phyloP scores from a whole-genome alignment of 208 protist genomes.

The Trichomonas vaginalis region DNA sequence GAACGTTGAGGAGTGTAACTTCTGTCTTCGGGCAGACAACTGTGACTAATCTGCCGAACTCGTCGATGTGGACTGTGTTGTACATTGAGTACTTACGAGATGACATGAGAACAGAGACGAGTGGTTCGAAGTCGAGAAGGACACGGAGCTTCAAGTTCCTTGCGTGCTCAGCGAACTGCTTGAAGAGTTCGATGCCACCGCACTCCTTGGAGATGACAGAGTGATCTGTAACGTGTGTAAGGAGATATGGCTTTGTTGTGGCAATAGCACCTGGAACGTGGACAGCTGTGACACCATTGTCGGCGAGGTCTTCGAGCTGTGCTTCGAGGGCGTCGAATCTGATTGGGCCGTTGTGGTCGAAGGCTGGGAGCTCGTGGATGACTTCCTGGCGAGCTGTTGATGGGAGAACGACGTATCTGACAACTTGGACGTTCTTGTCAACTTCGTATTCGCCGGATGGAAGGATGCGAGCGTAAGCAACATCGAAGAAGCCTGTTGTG shows the following conservation, averaged over 20 bases:
- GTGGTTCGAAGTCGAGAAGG: background rate
- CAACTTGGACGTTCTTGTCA: background rate
- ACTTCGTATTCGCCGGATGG: background rate
- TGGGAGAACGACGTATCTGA: background rate
- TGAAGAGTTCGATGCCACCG: background rate
- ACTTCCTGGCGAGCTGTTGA: background rate
- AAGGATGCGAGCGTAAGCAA: background rate
- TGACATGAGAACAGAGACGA: background rate
- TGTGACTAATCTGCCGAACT: background rate
- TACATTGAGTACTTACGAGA: background rate
- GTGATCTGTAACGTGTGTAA: background rate
- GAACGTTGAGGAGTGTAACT: background rate
- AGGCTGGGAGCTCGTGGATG: conserved; percentile 9
- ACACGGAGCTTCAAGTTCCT: background rate
- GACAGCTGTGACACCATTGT: background rate
- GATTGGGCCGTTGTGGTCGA: background rate
- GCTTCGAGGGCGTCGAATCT: background rate
- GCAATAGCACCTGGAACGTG: background rate
- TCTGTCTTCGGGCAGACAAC: background rate
- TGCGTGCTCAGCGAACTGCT: background rate
- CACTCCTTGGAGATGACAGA: background rate
- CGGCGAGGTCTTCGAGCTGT: background rate
- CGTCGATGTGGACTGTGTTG: background rate
- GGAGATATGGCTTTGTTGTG: background rate
- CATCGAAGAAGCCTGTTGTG: background rate